Evolutionary conservation across 768 basidiomycete species (phyloP).

Genomic region (Panaeolus cyanescens): DNA sequence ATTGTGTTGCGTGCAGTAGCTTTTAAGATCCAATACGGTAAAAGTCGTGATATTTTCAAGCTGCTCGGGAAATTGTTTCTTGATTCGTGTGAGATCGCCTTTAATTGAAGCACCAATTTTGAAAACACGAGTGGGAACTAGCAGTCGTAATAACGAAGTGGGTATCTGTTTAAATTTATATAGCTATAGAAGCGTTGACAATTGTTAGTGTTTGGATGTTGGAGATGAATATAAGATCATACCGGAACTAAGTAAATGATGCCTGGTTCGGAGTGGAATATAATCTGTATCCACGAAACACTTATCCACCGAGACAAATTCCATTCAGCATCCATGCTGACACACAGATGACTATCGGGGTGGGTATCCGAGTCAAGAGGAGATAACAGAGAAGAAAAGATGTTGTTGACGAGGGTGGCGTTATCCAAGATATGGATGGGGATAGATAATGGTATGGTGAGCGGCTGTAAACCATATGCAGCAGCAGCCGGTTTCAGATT

Average conservation of each 20-base stretch:
- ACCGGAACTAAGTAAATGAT: slow-evolving; percentile 5
- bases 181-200: no score
- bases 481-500: slow-evolving; percentile 2
- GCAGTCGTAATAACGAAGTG: neutral
- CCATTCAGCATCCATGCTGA: slow-evolving; percentile 8
- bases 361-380: neutral
- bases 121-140: neutral
- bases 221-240: neutral
- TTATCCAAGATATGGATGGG: neutral
- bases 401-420: neutral
- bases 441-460: neutral
- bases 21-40: slow-evolving; percentile 4
- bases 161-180: no score
- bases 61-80: slow-evolving; percentile 4
- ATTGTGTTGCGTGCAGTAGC: neutral
- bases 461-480: slow-evolving; percentile 1
- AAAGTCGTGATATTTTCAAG: neutral
- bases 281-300: neutral
- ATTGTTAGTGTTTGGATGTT: neutral
- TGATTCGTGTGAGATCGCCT: slow-evolving; percentile 7
- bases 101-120: slow-evolving; percentile 7
- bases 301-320: neutral
- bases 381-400: slow-evolving; percentile 1
- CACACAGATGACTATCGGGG: neutral
- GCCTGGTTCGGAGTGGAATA: neutral